A percentile compares a stretch with the other conserved stretches of the same genome.
Evolutionary conservation across 495 filamentous ascomycete genomes (phyloP).

Genomic region (Aspergillus conjunctus): DNA sequence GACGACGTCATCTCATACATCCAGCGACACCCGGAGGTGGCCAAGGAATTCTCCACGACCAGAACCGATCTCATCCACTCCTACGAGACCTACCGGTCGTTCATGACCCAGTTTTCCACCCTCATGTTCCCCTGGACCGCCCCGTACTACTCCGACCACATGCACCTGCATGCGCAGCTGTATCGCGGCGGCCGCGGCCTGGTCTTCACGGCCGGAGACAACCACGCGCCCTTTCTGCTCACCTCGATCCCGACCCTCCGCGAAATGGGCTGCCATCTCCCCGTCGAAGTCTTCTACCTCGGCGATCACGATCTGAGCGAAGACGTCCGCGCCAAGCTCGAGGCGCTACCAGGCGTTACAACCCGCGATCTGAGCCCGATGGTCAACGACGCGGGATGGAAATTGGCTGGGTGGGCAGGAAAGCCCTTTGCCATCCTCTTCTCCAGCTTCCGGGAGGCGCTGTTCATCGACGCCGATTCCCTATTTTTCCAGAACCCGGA

Average conservation of each 20-base stretch:
- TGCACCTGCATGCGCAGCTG: conserved; percentile 30
- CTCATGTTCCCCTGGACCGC: conserved; percentile 37
- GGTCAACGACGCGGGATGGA: conserved; percentile 29
- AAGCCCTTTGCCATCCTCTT: conserved; percentile 54
- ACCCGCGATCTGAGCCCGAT: conserved; percentile 28
- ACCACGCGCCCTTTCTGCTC: conserved; percentile 33
- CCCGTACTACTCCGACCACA: conserved; percentile 37
- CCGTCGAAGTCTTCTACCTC: conserved; percentile 44
- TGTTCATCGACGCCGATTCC: conserved; percentile 55
- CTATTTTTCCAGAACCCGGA: conserved; percentile 47
- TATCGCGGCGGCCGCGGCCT: conserved; percentile 29
- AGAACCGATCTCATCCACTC: conserved; percentile 23
- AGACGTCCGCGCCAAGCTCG: conserved; percentile 21
- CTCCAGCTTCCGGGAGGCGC: conserved; percentile 48
- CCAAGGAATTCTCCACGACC: conserved; percentile 10
- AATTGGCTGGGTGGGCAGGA: conserved; percentile 27
- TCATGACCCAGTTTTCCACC: conserved; percentile 26
- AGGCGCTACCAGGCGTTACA: conserved; percentile 23
- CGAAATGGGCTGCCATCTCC: conserved; percentile 35
- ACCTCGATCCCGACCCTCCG: conserved; percentile 37
- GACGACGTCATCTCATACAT: conserved; percentile 30
- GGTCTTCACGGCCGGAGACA: conserved; percentile 37
- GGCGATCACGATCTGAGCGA: conserved; percentile 36
- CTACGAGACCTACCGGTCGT: conserved; percentile 33
- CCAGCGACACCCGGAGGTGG: conserved; percentile 16